These are phyloP conservation scores for Aspergillus heteromorphus DNA, from an alignment of 495 filamentous ascomycete genomes.

Conservation along the genomic window DNA sequence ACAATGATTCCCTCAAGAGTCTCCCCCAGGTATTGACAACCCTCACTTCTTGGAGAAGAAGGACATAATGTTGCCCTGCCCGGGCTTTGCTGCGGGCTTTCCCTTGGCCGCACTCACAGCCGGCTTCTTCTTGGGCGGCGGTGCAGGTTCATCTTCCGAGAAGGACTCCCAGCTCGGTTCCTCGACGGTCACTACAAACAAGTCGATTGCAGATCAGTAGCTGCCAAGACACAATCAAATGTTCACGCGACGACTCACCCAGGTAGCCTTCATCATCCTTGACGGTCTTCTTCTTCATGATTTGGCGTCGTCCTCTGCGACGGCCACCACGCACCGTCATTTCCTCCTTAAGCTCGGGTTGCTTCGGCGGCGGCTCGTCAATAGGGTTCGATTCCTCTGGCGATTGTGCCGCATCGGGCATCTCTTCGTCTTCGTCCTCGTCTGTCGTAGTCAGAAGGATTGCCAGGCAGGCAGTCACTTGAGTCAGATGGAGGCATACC, in stretches of 20 bases:
- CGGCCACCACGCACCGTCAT: conserved; percentile 56
- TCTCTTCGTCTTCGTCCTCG: conserved; percentile 37
- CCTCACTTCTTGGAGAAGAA: conserved; percentile 86
- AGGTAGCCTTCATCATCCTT: conserved; percentile 94
- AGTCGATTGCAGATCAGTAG: not conserved
- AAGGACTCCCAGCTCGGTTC: conserved; percentile 92
- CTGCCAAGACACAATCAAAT: conserved; percentile 3
- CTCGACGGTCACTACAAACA: conserved; percentile 72
- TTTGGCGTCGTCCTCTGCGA: conserved; percentile 70
- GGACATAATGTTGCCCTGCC: conserved; percentile 87
- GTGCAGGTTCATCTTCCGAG: conserved; percentile 81
- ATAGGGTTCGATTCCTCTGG: conserved; percentile 43
- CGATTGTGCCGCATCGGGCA: conserved; percentile 38
- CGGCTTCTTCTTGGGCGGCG: conserved; percentile 56
- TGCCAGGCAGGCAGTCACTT: too few species aligned
- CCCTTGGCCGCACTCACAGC: conserved; percentile 44
- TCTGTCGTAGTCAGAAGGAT: conserved; percentile 3
- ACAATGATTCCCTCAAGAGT: not conserved
- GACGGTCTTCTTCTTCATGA: conserved; percentile 84
- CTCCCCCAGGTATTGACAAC: too few species aligned
- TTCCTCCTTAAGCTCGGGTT: conserved; percentile 35
- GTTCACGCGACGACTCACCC: conserved; percentile 47
- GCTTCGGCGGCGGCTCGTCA: conserved; percentile 41
- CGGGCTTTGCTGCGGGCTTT: conserved; percentile 55
- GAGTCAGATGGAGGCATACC: conserved; percentile 33